Conservation (phyloP, 768 basidiomycete genomes). For the Lactifluus subvellereus region DNA sequence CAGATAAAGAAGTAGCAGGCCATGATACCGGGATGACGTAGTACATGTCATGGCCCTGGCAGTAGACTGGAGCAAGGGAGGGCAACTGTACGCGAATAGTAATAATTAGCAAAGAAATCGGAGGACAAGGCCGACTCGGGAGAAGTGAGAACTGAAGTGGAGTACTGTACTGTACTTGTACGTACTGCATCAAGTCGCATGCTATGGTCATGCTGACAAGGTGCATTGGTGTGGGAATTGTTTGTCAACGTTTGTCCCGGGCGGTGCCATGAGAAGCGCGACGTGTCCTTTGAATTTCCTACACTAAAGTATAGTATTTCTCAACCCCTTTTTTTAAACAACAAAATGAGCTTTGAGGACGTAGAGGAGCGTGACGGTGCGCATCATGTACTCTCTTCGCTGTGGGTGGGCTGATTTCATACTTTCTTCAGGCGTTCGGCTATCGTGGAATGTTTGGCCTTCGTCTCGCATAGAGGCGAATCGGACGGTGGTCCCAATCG, state of each 20-base stretch:
- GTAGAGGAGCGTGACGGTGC: slow-evolving; percentile 94
- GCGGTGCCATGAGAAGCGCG: slow-evolving; percentile 3
- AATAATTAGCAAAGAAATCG: too few relatives aligned
- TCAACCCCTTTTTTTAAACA: not conserved
- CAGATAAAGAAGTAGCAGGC: not conserved
- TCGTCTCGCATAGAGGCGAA: slow-evolving; percentile 98
- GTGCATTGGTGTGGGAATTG: not conserved
- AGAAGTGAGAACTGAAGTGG: not conserved
- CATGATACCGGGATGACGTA: not conserved
- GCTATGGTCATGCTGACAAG: too few relatives aligned
- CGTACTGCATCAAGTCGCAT: too few relatives aligned
- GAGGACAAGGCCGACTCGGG: too few relatives aligned
- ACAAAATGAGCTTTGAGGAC: slow-evolving; percentile 76
- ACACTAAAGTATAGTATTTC: not conserved
- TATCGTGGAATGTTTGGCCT: slow-evolving; percentile 99
- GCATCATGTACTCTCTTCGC: slow-evolving; percentile 26
- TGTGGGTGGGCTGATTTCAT: not conserved
- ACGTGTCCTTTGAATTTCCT: slow-evolving; percentile 21
- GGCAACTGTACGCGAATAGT: not conserved
- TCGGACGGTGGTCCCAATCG: slow-evolving; percentile 94
- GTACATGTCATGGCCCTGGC: not conserved
- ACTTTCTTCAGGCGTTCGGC: slow-evolving; percentile 62
- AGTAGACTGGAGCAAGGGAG: not conserved
- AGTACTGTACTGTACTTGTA: too few relatives aligned
- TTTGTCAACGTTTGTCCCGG: not conserved